These are phyloP conservation scores for Bipolaris victoriae DNA, from an alignment of 2,329 filamentous ascomycete genomes.

Conservation along the genomic window DNA sequence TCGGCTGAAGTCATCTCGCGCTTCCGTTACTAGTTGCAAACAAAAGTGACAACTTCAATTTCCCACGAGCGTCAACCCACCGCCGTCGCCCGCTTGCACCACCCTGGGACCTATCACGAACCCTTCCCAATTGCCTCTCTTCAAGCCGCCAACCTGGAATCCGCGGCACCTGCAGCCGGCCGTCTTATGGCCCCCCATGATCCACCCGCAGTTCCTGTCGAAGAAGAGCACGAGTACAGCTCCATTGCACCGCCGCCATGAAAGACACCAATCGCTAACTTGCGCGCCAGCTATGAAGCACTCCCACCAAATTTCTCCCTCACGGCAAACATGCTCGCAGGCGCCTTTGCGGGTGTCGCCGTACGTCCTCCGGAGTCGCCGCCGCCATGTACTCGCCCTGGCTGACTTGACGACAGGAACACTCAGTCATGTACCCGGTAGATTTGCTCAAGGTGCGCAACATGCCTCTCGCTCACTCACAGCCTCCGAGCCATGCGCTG, in stretches of 20 bases:
- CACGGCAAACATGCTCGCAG: slow-evolving; percentile 91
- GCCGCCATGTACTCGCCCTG: slow-evolving; percentile 15
- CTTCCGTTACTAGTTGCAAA: slow-evolving; percentile 33
- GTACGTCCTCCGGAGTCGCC: slow-evolving; percentile 60
- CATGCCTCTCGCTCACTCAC: not conserved
- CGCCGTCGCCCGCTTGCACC: slow-evolving; percentile 21
- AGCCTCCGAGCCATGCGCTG: slow-evolving; percentile 23
- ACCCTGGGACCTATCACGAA: slow-evolving; percentile 9
- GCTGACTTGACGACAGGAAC: slow-evolving; percentile 68
- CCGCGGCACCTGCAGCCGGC: slow-evolving; percentile 42
- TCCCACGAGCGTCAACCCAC: slow-evolving; percentile 19
- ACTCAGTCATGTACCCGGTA: slow-evolving; percentile 98
- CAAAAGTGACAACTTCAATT: slow-evolving; percentile 36
- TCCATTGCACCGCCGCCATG: slow-evolving; percentile 16
- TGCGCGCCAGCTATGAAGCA: slow-evolving; percentile 75
- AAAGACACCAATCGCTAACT: slow-evolving; percentile 31
- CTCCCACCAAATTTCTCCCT: slow-evolving; percentile 94
- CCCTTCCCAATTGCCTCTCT: slow-evolving; percentile 7
- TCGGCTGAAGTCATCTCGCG: slow-evolving; percentile 33
- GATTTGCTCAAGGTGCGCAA: slow-evolving; percentile 89
- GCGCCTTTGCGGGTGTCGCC: slow-evolving; percentile 95
- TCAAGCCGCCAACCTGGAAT: slow-evolving; percentile 45
- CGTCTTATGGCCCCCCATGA: slow-evolving; percentile 52
- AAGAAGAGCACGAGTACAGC: slow-evolving; percentile 52
- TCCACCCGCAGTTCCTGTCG: slow-evolving; percentile 41